phyloP scores from a whole-genome alignment of 139 green algal species.

The Trebouxia sp. region DNA sequence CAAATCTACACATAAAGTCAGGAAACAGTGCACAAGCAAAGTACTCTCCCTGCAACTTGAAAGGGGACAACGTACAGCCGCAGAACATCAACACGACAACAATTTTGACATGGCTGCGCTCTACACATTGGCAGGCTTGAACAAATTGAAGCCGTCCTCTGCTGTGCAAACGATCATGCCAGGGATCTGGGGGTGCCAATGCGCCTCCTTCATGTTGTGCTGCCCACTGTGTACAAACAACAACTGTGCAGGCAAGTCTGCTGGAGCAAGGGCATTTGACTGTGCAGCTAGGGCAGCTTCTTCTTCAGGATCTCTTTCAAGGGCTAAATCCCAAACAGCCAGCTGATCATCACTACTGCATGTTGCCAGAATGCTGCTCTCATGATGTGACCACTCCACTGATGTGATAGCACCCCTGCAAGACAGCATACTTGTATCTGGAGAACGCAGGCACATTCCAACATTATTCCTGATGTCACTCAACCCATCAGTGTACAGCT shows the following conservation, averaged over 20 bases:
- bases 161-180: conserved; percentile 89
- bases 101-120: neutral
- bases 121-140: conserved; percentile 86
- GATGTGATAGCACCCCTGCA: conserved; percentile 74
- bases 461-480: neutral
- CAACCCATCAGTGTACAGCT: neutral
- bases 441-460: neutral
- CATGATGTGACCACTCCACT: conserved; percentile 94
- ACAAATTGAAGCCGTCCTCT: conserved; percentile 94
- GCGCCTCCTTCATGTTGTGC: conserved; percentile 92
- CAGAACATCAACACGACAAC: too few relatives aligned
- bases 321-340: conserved; percentile 93
- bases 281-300: conserved; percentile 69
- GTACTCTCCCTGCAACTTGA: too few relatives aligned
- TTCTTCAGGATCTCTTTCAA: conserved; percentile 94
- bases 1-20: too few relatives aligned
- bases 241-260: conserved; percentile 85
- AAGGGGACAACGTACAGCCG: too few relatives aligned
- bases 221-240: conserved; percentile 94
- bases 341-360: conserved; percentile 74
- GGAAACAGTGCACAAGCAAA: too few relatives aligned
- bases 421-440: neutral
- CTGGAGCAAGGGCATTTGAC: conserved; percentile 71
- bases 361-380: conserved; percentile 88
- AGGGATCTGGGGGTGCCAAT: conserved; percentile 96